Base-by-base conservation (phyloP, 345 rosid genomes). In the Syzygium jambos region DNA sequence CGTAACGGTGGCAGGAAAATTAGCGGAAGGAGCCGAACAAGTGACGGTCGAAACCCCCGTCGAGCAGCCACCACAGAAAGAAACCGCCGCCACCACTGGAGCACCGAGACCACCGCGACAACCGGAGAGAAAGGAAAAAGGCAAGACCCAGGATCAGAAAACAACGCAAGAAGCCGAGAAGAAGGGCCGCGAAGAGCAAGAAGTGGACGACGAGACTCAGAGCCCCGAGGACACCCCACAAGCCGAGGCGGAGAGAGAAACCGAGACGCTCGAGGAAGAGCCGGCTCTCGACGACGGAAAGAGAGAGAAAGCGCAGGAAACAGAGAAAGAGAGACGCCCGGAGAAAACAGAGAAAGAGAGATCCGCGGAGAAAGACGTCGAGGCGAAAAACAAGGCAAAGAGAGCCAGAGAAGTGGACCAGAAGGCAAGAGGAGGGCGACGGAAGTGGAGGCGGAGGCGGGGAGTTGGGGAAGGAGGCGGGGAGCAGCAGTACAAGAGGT, bases 401-500 rank as follows among this genome's bases (percentile, higher is more conserved):
- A 87, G 77, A 52, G 51, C 53, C 23, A 34, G 80, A 73, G 84
- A 38, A 61, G 54, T 2, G 9, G 65, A 61, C 86, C 90, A 89
- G 87, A 89, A 88, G 23, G 61, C 86, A 51, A 51, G 43, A 38
- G 38, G 55, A 61, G 65, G 25, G 85, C 83, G 29, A 65, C 63
- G 86, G 61, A 21, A 41, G 65, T 22, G 38, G 80, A 89, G 73
- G 90, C 86, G 91, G 78, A 90, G 77, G 51, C 85, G 90, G 65
- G 88, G 78, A 46, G 77, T 12, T 49, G 85, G 77, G 25, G 90
- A 61, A 14, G 89, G 38, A 8, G 88, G 54, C 19, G 86, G 84
- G 10, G 85, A 89, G 16, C 92, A 91, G 87, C 94, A 88, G 86
- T 95, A 94, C 90, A 93, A 86, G 90, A 92, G 94, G 90, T 95